Evolutionary conservation across 495 filamentous ascomycete species (phyloP).

Genomic region (Penicillium nucicola): DNA sequence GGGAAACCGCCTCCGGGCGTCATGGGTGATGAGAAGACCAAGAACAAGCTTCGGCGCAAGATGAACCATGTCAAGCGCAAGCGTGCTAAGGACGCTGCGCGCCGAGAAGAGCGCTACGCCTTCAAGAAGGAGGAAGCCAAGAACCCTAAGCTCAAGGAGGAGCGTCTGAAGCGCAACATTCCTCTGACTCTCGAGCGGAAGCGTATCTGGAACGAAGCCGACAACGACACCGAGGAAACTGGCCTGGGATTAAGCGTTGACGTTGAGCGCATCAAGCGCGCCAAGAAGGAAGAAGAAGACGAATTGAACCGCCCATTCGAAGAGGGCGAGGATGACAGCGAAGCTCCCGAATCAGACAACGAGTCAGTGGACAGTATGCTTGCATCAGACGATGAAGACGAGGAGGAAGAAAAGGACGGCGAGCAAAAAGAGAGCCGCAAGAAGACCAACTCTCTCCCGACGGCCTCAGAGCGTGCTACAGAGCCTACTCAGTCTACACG

Average conservation of each 20-base stretch:
- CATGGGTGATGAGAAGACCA: constrained; percentile 25
- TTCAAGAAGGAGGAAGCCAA: constrained; percentile 80
- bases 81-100: constrained; percentile 63
- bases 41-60: constrained; percentile 76
- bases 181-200: constrained; percentile 85
- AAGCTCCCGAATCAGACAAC: constrained; percentile 48
- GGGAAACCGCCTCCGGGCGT: constrained; percentile 28
- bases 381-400: constrained; percentile 45
- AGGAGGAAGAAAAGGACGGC: constrained; percentile 40
- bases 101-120: constrained; percentile 71
- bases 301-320: constrained; percentile 38
- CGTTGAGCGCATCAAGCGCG: constrained; percentile 70
- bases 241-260: constrained; percentile 72
- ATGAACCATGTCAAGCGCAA: constrained; percentile 75
- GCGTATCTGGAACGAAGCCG: constrained; percentile 89
- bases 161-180: constrained; percentile 72
- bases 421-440: constrained; percentile 35
- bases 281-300: constrained; percentile 64
- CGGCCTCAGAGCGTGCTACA: constrained; percentile 52
- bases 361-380: constrained; percentile 77
- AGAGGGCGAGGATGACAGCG: constrained; percentile 31
- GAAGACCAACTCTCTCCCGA: constrained; percentile 39
- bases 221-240: constrained; percentile 60
- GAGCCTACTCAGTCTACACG: constrained; percentile 60
- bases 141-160: constrained; percentile 70